These are phyloP conservation scores for Corylus avellana DNA, from an alignment of 306 rosid genomes.

Conservation along the genomic window DNA sequence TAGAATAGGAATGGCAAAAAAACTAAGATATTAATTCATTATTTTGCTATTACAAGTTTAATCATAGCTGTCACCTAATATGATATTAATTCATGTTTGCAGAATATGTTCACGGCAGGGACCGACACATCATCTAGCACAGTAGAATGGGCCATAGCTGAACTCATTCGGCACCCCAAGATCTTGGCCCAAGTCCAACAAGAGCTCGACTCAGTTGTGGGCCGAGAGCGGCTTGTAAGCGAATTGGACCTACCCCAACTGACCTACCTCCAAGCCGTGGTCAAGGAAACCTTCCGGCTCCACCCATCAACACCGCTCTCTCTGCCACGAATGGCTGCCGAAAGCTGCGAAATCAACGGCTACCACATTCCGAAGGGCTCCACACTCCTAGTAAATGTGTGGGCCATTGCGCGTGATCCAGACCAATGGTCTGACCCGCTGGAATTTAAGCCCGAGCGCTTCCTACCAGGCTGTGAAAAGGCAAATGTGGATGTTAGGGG, in stretches of 20 bases:
- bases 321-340: constrained; percentile 53
- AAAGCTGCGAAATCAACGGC: constrained; percentile 55
- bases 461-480: constrained; percentile 62
- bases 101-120: constrained; percentile 74
- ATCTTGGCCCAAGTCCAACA: constrained; percentile 45
- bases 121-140: constrained; percentile 88
- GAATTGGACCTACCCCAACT: constrained; percentile 56
- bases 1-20: no score
- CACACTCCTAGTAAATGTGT: constrained; percentile 70
- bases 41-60: not conserved
- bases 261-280: constrained; percentile 70
- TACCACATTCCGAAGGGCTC: constrained; percentile 73
- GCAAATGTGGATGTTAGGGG: constrained; percentile 60
- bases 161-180: constrained; percentile 52
- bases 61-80: not conserved
- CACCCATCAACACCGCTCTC: constrained; percentile 96
- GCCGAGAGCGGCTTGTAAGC: constrained; percentile 46
- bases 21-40: no score
- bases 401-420: constrained; percentile 82
- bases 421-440: constrained; percentile 55
- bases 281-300: constrained; percentile 78
- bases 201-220: constrained; percentile 64
- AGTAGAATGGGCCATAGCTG: constrained; percentile 76
- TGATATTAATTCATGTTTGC: not conserved
- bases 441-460: constrained; percentile 70